These are phyloP conservation scores for Prasinococcaceae sp. DNA, from an alignment of 139 green algal species.

Conservation along the genomic window DNA sequence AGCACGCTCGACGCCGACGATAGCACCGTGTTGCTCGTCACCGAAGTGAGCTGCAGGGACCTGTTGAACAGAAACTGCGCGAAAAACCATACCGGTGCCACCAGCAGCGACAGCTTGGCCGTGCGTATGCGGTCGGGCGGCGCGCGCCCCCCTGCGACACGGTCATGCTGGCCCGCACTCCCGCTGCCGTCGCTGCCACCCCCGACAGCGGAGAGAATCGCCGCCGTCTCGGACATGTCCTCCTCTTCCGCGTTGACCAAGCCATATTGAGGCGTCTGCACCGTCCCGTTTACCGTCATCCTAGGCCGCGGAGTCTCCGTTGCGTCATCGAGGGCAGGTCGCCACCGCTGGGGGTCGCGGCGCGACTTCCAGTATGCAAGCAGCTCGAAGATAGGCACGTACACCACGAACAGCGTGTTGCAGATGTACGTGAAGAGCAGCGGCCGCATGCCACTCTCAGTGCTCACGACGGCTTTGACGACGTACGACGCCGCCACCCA, in stretches of 20 bases:
- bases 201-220: no score
- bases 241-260: no score
- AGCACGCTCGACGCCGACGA: slow-evolving; percentile 71
- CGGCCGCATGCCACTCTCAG: slow-evolving; percentile 27
- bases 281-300: no score
- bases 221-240: no score
- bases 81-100: slow-evolving; percentile 76
- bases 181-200: no score
- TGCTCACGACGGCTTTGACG: slow-evolving; percentile 39
- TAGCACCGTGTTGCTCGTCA: slow-evolving; percentile 94
- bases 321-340: no score
- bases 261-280: no score
- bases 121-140: neutral
- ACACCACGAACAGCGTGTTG: slow-evolving; percentile 72
- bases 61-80: slow-evolving; percentile 83
- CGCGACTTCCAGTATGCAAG: no score
- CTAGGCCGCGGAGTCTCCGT: no score
- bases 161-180: no score
- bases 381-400: slow-evolving; percentile 53
- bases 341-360: no score
- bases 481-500: slow-evolving; percentile 66
- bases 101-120: slow-evolving; percentile 10
- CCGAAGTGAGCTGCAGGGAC: slow-evolving; percentile 57
- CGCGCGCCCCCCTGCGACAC: no score
- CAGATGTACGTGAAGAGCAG: slow-evolving; percentile 75